These are phyloP conservation scores for Sphagnurus paluster DNA, from an alignment of 1,284 basidiomycete species.

Conservation along the genomic window DNA sequence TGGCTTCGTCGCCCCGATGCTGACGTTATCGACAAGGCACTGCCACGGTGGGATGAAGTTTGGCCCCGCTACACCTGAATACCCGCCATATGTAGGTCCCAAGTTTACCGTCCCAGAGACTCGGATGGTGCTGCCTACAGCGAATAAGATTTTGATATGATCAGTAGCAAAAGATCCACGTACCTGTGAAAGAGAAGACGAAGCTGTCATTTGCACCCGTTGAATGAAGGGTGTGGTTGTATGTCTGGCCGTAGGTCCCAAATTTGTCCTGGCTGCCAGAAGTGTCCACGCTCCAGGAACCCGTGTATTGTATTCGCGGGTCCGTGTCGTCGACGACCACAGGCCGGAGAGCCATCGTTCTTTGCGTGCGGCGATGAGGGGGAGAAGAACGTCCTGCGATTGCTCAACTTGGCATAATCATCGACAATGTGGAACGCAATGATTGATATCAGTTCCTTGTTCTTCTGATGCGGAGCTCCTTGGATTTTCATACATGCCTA, in stretches of 20 bases:
- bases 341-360: background rate
- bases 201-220: slow-evolving; percentile 19
- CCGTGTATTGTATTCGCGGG: slow-evolving; percentile 20
- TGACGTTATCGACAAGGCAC: too few species aligned
- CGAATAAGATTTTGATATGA: too few species aligned
- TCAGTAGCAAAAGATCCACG: background rate
- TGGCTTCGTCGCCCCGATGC: background rate
- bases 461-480: too few species aligned
- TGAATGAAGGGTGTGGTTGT: slow-evolving; percentile 22
- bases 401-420: too few species aligned
- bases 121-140: slow-evolving; percentile 4
- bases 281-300: slow-evolving; percentile 18
- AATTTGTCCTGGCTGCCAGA: slow-evolving; percentile 18
- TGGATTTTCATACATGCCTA: too few species aligned
- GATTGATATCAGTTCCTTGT: too few species aligned
- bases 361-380: too few species aligned
- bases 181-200: slow-evolving; percentile 23
- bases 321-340: slow-evolving; percentile 26
- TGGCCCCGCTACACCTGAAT: slow-evolving; percentile 1
- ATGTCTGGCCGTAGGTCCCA: slow-evolving; percentile 24
- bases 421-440: too few species aligned
- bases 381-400: slow-evolving; percentile 22
- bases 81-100: background rate
- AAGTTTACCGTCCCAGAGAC: slow-evolving; percentile 20
- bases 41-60: slow-evolving; percentile 20